Evolutionary conservation across 1,284 basidiomycete species (phyloP).

Genomic region (Puccinia horiana): DNA sequence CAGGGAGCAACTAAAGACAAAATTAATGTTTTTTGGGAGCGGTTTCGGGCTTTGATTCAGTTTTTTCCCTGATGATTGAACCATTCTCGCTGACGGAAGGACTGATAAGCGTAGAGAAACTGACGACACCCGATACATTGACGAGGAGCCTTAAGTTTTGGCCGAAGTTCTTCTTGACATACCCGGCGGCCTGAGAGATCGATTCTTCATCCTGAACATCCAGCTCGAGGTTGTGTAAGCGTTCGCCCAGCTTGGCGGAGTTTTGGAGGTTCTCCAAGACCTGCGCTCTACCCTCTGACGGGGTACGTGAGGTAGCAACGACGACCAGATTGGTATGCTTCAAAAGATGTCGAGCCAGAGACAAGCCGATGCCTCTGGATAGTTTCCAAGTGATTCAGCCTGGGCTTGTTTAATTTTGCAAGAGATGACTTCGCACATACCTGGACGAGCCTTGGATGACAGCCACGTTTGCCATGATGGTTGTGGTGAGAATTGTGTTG

Average conservation of each 20-base stretch:
- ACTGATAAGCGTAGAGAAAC: neutral
- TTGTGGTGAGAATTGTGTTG: neutral
- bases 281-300: conserved; percentile 53
- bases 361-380: conserved; percentile 39
- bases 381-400: neutral
- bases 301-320: conserved; percentile 55
- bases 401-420: neutral
- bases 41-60: neutral
- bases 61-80: neutral
- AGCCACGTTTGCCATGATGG: conserved; percentile 25
- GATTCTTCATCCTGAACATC: conserved; percentile 55
- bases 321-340: conserved; percentile 54
- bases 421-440: neutral
- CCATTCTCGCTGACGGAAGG: neutral
- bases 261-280: conserved; percentile 51
- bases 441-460: conserved; percentile 47
- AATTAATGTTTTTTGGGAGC: neutral
- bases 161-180: conserved; percentile 54
- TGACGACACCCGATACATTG: conserved; percentile 56
- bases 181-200: conserved; percentile 52
- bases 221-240: conserved; percentile 54
- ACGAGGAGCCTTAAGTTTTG: conserved; percentile 54
- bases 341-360: conserved; percentile 50
- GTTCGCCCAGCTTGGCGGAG: conserved; percentile 3
- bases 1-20: conserved; percentile 49